Evolutionary conservation across 352 stramenopile genomes (phyloP), one percentile per base, ranked within the genome.

Genomic region (Hyaloperonospora brassicae): DNA sequence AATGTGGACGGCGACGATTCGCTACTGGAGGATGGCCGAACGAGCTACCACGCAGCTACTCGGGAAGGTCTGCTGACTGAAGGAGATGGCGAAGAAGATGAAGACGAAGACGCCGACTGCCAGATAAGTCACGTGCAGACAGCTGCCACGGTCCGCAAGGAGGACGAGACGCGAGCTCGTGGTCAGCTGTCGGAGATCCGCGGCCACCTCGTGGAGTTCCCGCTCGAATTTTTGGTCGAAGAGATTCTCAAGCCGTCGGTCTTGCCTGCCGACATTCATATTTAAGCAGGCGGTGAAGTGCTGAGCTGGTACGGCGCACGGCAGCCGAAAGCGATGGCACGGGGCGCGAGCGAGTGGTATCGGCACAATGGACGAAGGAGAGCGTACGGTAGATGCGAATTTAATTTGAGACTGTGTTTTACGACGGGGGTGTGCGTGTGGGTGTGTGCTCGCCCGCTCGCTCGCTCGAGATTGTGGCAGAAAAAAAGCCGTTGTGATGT

Each of bases 101-200:
- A 39, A 13, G 50, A 58, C 35, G 78, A 87, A 58, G 57, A 79
- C 22, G 78, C 67, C 24, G 80, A 91, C 38, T 87, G 78, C 54
- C 83, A 93, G 61, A 89, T 93, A 46, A 74, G 79, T 22, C 83
- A 91, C 57, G 68, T 93, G 21, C 75, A 93, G 58, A 93, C 84
- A 2, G 83, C 83, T 1, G 84, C 84, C 13, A 88, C 77, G 0
- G 75, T 93, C n/a, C 78, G 73, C 25, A 89, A 89, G 41, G 76
- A 87, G 57, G 70, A 85, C 52, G 80, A 92, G 60, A 79, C 76
- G 17, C 66, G 68, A 34, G 84, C 81, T 39, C 76, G 81, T 43
- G 72, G 72, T 2, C 73, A 89, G 61, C 61, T 94, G 7, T 89
- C 73, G 27, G 79, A 87, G 62, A 93, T 95, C 48, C 80, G 77